These are phyloP conservation scores for Tolypocladium endophyticum DNA, from an alignment of 2,329 filamentous ascomycete genomes.

Conservation along the genomic window DNA sequence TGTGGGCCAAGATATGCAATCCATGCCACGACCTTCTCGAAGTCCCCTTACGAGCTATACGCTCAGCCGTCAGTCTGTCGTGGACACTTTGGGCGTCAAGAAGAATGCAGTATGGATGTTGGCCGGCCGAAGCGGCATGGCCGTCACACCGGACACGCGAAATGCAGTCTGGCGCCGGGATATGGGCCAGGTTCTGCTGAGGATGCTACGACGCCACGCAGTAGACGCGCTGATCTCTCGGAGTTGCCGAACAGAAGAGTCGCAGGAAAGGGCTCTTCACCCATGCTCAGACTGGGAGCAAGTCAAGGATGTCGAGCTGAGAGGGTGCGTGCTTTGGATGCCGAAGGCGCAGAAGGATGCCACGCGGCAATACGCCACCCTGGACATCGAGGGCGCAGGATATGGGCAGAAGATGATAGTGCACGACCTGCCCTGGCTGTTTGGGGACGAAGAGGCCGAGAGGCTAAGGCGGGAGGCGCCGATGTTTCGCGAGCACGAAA, in stretches of 20 bases:
- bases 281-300: slow-evolving; percentile 33
- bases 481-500: slow-evolving; percentile 23
- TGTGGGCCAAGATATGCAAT: not conserved
- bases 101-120: slow-evolving; percentile 9
- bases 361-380: slow-evolving; percentile 30
- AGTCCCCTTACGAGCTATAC: slow-evolving; percentile 15
- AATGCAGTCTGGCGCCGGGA: slow-evolving; percentile 30
- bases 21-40: slow-evolving; percentile 3
- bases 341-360: slow-evolving; percentile 10
- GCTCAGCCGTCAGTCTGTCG: slow-evolving; percentile 16
- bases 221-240: slow-evolving; percentile 30
- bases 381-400: slow-evolving; percentile 25
- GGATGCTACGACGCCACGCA: slow-evolving; percentile 36
- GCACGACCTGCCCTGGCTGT: slow-evolving; percentile 39
- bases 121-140: slow-evolving; percentile 16
- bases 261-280: slow-evolving; percentile 27
- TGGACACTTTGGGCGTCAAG: slow-evolving; percentile 14
- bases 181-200: slow-evolving; percentile 44
- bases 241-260: slow-evolving; percentile 6
- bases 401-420: slow-evolving; percentile 33
- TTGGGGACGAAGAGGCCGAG: slow-evolving; percentile 35
- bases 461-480: slow-evolving; percentile 24
- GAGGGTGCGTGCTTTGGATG: slow-evolving; percentile 36
- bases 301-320: slow-evolving; percentile 24
- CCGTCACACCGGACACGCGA: slow-evolving; percentile 3